Conservation (phyloP, 1,284 basidiomycete genomes). For the Rhodofomes roseus region DNA sequence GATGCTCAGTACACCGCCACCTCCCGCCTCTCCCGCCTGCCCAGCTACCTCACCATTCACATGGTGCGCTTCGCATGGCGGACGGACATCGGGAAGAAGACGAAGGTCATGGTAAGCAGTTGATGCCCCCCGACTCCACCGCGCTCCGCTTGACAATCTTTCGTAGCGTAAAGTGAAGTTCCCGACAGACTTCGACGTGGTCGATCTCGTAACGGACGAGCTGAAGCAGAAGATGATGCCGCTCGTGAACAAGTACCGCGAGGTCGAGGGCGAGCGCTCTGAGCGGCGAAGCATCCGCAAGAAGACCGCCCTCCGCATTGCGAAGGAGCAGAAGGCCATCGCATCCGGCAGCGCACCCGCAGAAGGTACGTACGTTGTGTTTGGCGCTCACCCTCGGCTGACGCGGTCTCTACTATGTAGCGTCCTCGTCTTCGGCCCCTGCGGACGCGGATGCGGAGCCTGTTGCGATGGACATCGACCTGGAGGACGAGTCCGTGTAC, state of each 20-base stretch:
- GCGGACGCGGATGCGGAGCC: constrained; percentile 3
- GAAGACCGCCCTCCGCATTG: constrained; percentile 34
- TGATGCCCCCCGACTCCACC: no score
- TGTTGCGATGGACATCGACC: constrained; percentile 29
- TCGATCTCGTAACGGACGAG: constrained; percentile 81
- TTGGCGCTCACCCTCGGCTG: not conserved
- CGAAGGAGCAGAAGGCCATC: constrained; percentile 43
- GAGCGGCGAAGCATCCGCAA: constrained; percentile 85
- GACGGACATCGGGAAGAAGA: constrained; percentile 86
- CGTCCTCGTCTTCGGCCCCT: constrained; percentile 1
- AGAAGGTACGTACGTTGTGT: not conserved
- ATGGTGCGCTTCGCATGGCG: constrained; percentile 98
- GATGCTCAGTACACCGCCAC: constrained; percentile 84
- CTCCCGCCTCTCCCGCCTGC: constrained; percentile 82
- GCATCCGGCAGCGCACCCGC: constrained; percentile 11
- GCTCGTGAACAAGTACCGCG: constrained; percentile 69
- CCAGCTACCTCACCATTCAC: constrained; percentile 82
- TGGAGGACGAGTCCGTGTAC: constrained; percentile 61
- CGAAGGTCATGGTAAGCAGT: constrained; percentile 83
- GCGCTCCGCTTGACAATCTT: not conserved
- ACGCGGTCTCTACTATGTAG: not conserved
- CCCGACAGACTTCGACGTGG: constrained; percentile 81
- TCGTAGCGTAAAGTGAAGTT: constrained; percentile 90
- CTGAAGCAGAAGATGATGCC: constrained; percentile 71
- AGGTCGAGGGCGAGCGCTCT: constrained; percentile 78